phyloP scores from a whole-genome alignment of 306 rosid species.

The Trichosanthes cucumerina region DNA sequence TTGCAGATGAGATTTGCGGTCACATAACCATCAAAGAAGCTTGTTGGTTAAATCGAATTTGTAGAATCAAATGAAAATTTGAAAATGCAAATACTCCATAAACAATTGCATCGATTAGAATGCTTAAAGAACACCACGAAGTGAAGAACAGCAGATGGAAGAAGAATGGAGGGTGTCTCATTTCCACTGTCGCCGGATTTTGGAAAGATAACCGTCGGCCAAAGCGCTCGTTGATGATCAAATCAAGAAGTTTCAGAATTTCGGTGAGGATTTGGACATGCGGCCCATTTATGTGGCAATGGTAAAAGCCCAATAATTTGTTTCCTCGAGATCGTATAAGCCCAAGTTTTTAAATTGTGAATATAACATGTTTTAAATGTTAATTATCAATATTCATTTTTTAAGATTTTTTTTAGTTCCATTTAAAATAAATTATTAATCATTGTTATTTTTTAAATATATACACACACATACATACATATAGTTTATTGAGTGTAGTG shows the following conservation, averaged over 20 bases:
- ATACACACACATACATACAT: too few species aligned
- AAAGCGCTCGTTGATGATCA: not conserved
- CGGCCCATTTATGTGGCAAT: not conserved
- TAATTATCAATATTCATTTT: too few species aligned
- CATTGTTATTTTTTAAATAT: too few species aligned
- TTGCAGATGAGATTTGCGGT: not conserved
- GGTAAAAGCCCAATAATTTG: not conserved
- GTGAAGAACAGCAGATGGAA: not conserved
- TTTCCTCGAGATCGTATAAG: not conserved
- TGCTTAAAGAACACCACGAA: not conserved
- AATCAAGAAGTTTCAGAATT: not conserved
- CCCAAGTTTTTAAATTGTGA: not conserved
- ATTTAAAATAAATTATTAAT: too few species aligned
- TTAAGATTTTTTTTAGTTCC: too few species aligned
- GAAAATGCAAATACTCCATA: not conserved
- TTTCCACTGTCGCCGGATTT: not conserved
- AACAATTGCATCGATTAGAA: not conserved
- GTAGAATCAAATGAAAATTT: not conserved
- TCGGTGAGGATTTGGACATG: not conserved
- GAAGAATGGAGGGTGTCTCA: not conserved
- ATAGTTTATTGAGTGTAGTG: too few species aligned
- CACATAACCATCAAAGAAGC: not conserved
- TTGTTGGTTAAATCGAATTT: not conserved
- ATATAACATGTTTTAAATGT: too few species aligned
- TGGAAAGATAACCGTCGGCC: not conserved